Evolutionary conservation across 805 yeast genomes (phyloP), one percentile per base, ranked within the genome.

Genomic region (Tetrapisispora fleetii): DNA sequence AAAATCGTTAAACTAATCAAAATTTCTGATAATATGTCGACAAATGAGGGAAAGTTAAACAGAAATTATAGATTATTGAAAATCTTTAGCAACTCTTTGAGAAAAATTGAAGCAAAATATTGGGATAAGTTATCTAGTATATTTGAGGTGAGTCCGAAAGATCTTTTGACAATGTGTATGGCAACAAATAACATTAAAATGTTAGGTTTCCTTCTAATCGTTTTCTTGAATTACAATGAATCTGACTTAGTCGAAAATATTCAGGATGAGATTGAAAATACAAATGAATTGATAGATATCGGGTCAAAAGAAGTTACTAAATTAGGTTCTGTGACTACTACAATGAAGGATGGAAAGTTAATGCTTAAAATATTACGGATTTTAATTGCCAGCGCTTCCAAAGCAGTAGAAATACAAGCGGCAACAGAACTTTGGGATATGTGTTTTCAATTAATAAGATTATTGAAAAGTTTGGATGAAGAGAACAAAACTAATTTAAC

Each of bases 361-460:
- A 60, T 65, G 58, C 42, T 62, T n/a, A 57, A 58, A 48, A 62
- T 65, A 14, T 39, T 65, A 27, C 51, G 58, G 39, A 48, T 63
- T 13, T 51, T 65, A 7, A 66, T 63, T 8, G 51, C 56, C 19
- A 58, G 62, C 44, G 69, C 67, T 3, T 58, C 64, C 2, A 51
- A 52, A 22, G 41, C 63, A 1, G 42, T 53, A 4, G 61, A 58
- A 27, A 49, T 50, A 14, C 49, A 47, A 9, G 54, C 53, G 42
- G 67, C 69, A 5, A 56, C 59, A 4, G 67, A 63, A 13, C 57
- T 58, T 3, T 65, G 69, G 69, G 67, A 63, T 27, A 57, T 65
- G 64, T 62, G 67, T 24, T 63, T 65, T 50, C 69, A 65, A 45
- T 48, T 65, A 32, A 55, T 59, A 27, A 48, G 67, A 32, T 51